Base-by-base conservation (phyloP, 345 rosid genomes). In the Populus nigra region DNA sequence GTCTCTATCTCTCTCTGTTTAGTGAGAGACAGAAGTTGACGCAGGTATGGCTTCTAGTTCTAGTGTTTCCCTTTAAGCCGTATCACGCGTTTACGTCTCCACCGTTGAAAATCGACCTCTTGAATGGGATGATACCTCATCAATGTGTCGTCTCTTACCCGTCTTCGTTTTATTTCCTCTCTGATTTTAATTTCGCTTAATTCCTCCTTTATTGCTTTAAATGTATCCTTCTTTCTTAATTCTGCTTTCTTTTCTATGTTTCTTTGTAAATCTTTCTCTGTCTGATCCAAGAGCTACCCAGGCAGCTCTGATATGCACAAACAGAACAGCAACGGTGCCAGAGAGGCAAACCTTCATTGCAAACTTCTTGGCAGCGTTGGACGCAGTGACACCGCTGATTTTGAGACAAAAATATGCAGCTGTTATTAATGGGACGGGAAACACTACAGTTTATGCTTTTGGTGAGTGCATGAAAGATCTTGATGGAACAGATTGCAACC, bases 381-480 rank as follows among this genome's bases (percentile, higher is more conserved):
- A 88, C 78, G 27, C 76, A 1, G 55, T 91, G 38, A 78, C 87
- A 33, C 88, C 91, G 23, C 85, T 76, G 15, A 76, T 91, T 2
- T 79, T 27, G 22, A 74, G 79, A 31, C 89, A 67, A 55, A 68
- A 80, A 27, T 90, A 84, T 70, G 93, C 89, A 1, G 79, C 84
- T 49, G 89, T 87, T 0, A 67, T 79, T 62, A 81, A 81, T 53
- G 89, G 91, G 38, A 77, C 88, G 1, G 89, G 89, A 0, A 85
- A 83, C 81, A 39, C 74, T 29, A 84, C 89, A 0, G 97, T 94
- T 5, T 94, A 91, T 73, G 83, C 89, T 12, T 90, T 80, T 70
- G 98, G 96, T 27, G 92, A 92, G 91, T 94, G 98, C 78, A 88
- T 91, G 85, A 84, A 86, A 45, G 97, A 94, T 78, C 94, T 94